phyloP scores from a whole-genome alignment of 2,329 filamentous ascomycete species.

The Fusarium sp. region DNA sequence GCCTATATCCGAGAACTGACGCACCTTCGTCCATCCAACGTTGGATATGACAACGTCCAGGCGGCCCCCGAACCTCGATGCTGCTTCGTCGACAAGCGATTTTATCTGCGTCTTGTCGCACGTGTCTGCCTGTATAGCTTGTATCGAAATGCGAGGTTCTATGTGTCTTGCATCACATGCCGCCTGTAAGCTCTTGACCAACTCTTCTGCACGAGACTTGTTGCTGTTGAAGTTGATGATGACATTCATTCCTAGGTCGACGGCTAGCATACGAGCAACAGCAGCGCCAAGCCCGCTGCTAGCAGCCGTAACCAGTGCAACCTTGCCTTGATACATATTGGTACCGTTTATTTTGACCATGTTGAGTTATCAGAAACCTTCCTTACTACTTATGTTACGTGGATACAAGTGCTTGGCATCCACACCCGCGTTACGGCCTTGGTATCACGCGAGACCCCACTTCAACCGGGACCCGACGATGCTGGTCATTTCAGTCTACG shows the following conservation, averaged over 20 bases:
- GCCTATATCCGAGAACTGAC: constrained; percentile 63
- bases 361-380: no score
- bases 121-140: constrained; percentile 65
- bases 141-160: constrained; percentile 56
- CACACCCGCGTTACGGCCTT: no score
- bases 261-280: constrained; percentile 76
- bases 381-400: no score
- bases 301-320: constrained; percentile 66
- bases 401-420: no score
- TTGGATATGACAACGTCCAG: constrained; percentile 86
- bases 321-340: constrained; percentile 20
- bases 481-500: no score
- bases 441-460: no score
- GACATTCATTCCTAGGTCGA: constrained; percentile 74
- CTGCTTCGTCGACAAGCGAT: constrained; percentile 70
- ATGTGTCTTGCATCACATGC: not conserved
- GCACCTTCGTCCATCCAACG: constrained; percentile 69
- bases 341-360: no score
- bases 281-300: constrained; percentile 79
- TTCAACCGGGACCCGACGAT: no score
- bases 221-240: constrained; percentile 81
- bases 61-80: constrained; percentile 67
- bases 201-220: constrained; percentile 69
- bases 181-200: constrained; percentile 69
- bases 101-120: constrained; percentile 47